A percentile compares a stretch with the other conserved stretches of the same genome.
phyloP scores from a whole-genome alignment of 1,284 basidiomycete genomes.

The Ustilago bromivora region DNA sequence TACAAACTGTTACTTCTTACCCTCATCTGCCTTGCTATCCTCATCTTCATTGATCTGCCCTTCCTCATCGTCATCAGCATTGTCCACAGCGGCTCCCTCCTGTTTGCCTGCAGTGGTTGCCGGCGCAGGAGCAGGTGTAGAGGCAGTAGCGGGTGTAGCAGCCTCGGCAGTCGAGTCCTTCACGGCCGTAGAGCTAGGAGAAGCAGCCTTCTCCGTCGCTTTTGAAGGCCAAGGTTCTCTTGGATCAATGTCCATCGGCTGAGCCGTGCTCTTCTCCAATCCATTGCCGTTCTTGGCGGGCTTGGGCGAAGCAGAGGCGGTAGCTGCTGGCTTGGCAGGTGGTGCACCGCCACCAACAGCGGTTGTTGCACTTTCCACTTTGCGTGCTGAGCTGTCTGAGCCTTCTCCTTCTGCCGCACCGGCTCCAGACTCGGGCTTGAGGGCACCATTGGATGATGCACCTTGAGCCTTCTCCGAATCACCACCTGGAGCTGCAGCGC shows the following conservation, averaged over 20 bases:
- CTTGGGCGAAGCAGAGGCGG: neutral
- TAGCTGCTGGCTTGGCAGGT: neutral
- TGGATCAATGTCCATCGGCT: conserved; percentile 7
- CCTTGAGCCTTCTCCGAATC: conserved; percentile 6
- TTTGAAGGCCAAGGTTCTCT: neutral
- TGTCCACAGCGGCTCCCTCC: neutral
- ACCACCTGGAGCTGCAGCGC: conserved; percentile 8
- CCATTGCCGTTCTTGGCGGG: neutral
- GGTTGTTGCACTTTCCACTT: neutral
- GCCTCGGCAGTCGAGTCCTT: conserved; percentile 3
- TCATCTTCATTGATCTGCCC: conserved; percentile 8
- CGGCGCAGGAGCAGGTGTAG: neutral
- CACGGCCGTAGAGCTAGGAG: neutral
- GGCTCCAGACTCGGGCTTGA: conserved; percentile 5
- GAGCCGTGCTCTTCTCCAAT: neutral
- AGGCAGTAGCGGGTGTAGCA: neutral
- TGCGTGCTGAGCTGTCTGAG: neutral
- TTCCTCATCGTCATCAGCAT: conserved; percentile 11
- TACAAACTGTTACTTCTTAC: conserved; percentile 8
- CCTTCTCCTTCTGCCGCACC: neutral
- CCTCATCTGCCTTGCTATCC: neutral
- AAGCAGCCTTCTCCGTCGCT: neutral
- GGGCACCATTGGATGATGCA: neutral
- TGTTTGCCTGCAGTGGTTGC: neutral
- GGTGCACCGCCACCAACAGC: conserved; percentile 3